These are phyloP conservation scores for Aspergillus carbonarius DNA, from an alignment of 2,329 filamentous ascomycete species.

Conservation along the genomic window DNA sequence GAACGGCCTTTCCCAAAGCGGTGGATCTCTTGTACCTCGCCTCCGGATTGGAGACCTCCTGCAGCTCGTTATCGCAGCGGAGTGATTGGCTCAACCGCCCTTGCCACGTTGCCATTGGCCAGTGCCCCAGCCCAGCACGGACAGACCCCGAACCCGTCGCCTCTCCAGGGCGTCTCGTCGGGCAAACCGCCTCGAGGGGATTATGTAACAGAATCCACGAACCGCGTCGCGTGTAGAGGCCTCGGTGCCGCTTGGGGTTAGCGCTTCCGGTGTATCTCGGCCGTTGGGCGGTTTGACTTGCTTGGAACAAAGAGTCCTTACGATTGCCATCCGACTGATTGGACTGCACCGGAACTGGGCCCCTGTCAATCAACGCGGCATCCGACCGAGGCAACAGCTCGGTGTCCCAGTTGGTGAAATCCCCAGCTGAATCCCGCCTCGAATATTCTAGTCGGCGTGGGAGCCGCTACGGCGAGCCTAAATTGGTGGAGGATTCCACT, in stretches of 20 bases:
- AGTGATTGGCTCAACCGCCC: slow-evolving; percentile 6
- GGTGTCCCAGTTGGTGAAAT: not conserved
- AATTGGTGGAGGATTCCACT: not conserved
- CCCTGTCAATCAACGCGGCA: not conserved
- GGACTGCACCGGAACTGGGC: not conserved
- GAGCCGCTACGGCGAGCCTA: slow-evolving; percentile 9
- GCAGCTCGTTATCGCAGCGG: slow-evolving; percentile 19
- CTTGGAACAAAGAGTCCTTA: not conserved
- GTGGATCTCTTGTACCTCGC: slow-evolving; percentile 12
- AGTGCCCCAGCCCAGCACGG: slow-evolving; percentile 18
- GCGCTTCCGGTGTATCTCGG: slow-evolving; percentile 10
- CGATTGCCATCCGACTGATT: not conserved
- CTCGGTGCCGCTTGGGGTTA: slow-evolving; percentile 3
- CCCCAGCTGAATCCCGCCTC: not conserved
- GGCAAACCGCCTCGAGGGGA: slow-evolving; percentile 5
- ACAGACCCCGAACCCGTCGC: slow-evolving; percentile 18
- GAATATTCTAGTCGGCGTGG: slow-evolving; percentile 1
- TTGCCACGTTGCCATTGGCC: slow-evolving; percentile 15
- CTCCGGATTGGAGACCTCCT: slow-evolving; percentile 17
- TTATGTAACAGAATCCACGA: slow-evolving; percentile 12
- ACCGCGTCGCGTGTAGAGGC: not conserved
- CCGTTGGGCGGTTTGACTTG: slow-evolving; percentile 8
- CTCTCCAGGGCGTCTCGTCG: slow-evolving; percentile 8
- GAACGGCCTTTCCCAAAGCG: slow-evolving; percentile 14
- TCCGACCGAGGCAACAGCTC: not conserved